phyloP scores from a whole-genome alignment of 306 rosid genomes.

The Acmispon strigosus region DNA sequence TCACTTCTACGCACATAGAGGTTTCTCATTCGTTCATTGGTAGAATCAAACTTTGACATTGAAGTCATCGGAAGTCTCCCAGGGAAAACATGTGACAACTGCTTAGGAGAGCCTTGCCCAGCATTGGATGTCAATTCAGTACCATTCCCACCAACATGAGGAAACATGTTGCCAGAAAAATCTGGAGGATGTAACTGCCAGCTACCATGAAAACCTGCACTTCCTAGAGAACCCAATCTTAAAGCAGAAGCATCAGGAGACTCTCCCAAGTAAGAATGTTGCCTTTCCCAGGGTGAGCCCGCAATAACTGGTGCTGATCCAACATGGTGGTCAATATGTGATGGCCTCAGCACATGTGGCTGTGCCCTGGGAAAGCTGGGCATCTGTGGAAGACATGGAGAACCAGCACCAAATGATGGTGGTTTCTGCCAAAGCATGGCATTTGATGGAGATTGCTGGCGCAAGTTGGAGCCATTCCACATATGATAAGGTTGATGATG shows the following conservation, averaged over 20 bases:
- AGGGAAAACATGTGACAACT: conserved; percentile 52
- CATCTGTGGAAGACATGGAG: conserved; percentile 50
- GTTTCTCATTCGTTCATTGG: conserved; percentile 65
- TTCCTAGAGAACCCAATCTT: conserved; percentile 64
- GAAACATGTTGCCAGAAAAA: conserved; percentile 44
- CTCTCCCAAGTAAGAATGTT: conserved; percentile 50
- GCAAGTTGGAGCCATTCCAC: conserved; percentile 57
- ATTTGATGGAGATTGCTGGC: conserved; percentile 62
- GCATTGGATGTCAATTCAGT: conserved; percentile 44
- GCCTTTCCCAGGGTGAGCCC: conserved; percentile 71
- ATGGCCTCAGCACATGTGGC: conserved; percentile 49
- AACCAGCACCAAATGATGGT: conserved; percentile 53
- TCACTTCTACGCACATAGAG: conserved; percentile 69
- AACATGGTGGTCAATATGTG: conserved; percentile 57
- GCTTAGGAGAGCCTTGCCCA: conserved; percentile 57
- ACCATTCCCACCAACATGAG: conserved; percentile 62
- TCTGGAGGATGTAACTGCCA: conserved; percentile 63
- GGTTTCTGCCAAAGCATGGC: conserved; percentile 58
- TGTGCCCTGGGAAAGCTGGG: conserved; percentile 56
- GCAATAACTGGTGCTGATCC: conserved; percentile 83
- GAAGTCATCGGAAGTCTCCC: conserved; percentile 57
- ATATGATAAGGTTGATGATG: conserved; percentile 50
- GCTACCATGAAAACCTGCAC: conserved; percentile 51
- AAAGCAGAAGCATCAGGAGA: conserved; percentile 67
- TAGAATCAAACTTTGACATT: conserved; percentile 60